Evolutionary conservation across 164 flowering plant species (phyloP), one percentile per base, ranked within the genome.

Genomic region (Kalanchoe fedtschenkoi): DNA sequence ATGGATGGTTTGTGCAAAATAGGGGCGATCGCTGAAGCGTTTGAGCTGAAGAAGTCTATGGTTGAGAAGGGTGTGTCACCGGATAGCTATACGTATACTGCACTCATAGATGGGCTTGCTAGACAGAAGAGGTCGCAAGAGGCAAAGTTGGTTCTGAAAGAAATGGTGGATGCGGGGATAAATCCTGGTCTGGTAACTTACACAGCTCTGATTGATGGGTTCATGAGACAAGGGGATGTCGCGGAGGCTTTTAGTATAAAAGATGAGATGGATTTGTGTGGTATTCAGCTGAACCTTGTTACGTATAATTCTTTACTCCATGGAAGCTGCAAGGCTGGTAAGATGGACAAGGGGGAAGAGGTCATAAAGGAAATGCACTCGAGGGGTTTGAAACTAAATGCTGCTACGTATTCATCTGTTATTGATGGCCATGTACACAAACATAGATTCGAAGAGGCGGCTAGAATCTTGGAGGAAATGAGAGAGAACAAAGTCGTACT

Each of bases 1-100:
- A 78, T 88, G n/a, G 76, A 67, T 47, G 89, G 91, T 13, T 75
- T 88, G 58, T 83, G 72, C 63, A 83, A 83, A 30, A 38, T 37
- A 33, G 86, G 92, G 24, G 67, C 46, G 39, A 39, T 86, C 34
- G 74, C 76, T 68, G 91, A 87, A 66, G 96, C 88, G 2, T 46
- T 81, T 35, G 72, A 70, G 69, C 41, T 86, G 62, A 86, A 77
- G 76, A 69, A 68, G 58, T 24, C 64, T 3, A 83, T 91, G 85
- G 46, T 44, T 44, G 72, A 61, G 42, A 81, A 81, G 61, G 85
- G 88, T 5, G 67, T 86, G 66, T 68, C 65, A 15, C 78, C 83
- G 1, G 87, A 82, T 72, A 24, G 58, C 24, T 80, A 77, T 68
- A 84, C 87, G 8, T 84, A 69, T 60, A 62, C 71, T 2, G 66